phyloP scores from a whole-genome alignment of 2,329 filamentous ascomycete genomes.

The Trichothecium sympodiale region DNA sequence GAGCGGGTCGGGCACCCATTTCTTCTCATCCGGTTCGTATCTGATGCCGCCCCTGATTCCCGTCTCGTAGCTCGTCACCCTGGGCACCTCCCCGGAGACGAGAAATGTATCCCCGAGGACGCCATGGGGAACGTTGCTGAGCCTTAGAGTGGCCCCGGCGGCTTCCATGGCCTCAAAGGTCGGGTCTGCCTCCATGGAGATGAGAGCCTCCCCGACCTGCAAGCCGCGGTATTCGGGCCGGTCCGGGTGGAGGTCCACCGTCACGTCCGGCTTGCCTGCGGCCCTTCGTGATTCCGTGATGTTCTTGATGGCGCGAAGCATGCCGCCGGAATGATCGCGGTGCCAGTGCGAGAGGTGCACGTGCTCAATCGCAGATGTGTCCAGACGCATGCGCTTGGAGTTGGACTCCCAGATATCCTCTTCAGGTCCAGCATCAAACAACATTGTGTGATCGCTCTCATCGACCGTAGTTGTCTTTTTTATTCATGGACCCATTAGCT shows the following conservation, averaged over 20 bases:
- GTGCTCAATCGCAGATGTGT: conserved; percentile 22
- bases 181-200: conserved; percentile 42
- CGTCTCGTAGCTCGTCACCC: conserved; percentile 35
- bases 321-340: conserved; percentile 41
- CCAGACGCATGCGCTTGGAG: conserved; percentile 17
- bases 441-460: conserved; percentile 29
- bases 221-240: conserved; percentile 40
- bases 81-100: conserved; percentile 41
- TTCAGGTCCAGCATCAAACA: conserved; percentile 44
- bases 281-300: conserved; percentile 25
- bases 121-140: conserved; percentile 26
- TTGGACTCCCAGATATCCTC: conserved; percentile 40
- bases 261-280: conserved; percentile 16
- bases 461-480: conserved; percentile 31
- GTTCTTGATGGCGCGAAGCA: conserved; percentile 35
- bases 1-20: conserved; percentile 35
- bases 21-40: conserved; percentile 22
- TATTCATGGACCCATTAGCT: no score
- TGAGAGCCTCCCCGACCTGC: conserved; percentile 20
- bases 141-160: conserved; percentile 15
- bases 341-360: conserved; percentile 44
- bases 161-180: conserved; percentile 32
- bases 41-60: conserved; percentile 33
- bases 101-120: conserved; percentile 39
- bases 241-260: conserved; percentile 38